Evolutionary conservation across 345 rosid species (phyloP).

Genomic region (Citrus sp.): DNA sequence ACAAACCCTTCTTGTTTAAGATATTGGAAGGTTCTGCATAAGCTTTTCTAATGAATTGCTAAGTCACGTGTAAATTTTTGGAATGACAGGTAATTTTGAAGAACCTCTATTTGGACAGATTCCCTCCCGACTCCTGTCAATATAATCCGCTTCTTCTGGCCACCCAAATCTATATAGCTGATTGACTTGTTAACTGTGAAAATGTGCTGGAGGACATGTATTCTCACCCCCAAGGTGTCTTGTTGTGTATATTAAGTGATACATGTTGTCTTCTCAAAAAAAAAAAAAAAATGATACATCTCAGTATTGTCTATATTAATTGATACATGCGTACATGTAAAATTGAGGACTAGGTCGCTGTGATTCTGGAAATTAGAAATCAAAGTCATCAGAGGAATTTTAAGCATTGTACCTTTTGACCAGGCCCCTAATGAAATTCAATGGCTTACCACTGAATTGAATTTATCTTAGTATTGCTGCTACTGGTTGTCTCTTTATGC

Average conservation of each 20-base stretch:
- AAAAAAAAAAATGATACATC: too few species aligned
- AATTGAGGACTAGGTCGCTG: not conserved
- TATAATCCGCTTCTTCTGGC: not conserved
- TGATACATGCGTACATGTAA: not conserved
- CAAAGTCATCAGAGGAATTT: not conserved
- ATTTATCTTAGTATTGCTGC: not conserved
- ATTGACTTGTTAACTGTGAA: not conserved
- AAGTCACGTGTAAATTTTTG: not conserved
- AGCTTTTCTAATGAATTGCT: slow-evolving; percentile 35
- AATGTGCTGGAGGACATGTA: not conserved
- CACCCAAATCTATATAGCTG: not conserved
- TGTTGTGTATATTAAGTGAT: not conserved
- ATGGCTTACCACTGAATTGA: not conserved
- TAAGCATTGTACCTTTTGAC: not conserved
- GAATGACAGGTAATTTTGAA: not conserved
- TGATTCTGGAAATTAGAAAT: not conserved
- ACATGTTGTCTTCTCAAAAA: too few species aligned
- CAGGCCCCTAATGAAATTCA: not conserved
- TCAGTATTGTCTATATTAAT: not conserved
- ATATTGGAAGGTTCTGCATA: slow-evolving; percentile 74
- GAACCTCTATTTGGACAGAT: not conserved
- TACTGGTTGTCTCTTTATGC: not conserved
- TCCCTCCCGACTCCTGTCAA: not conserved
- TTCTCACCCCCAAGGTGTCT: not conserved
- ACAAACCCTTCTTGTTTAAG: slow-evolving; percentile 68